phyloP scores from a whole-genome alignment of 1,139 yeast genomes.

The Pneumocystis carinii region DNA sequence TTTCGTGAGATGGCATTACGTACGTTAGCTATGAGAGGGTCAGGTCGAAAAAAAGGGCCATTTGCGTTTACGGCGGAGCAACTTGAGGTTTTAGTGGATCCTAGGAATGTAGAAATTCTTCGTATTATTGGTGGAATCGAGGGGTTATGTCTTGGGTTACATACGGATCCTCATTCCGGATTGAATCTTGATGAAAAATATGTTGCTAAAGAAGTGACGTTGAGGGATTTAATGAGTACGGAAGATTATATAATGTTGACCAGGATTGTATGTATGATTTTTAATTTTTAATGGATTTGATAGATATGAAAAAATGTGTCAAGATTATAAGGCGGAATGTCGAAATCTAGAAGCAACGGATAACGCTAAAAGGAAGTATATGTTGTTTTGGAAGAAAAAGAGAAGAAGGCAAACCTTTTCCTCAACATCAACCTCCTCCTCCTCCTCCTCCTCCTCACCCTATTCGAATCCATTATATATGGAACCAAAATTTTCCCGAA shows the following conservation, averaged over 20 bases:
- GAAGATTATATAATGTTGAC: not conserved
- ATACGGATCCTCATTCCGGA: conserved; percentile 23
- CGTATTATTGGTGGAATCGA: conserved; percentile 23
- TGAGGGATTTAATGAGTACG: conserved; percentile 5
- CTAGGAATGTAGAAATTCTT: conserved; percentile 27
- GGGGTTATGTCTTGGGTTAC: conserved; percentile 21
- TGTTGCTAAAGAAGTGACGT: conserved; percentile 12
- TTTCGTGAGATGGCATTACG: not conserved
- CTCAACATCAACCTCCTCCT: too few species aligned
- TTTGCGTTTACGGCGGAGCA: conserved; percentile 22
- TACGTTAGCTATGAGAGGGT: not conserved
- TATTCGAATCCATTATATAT: too few species aligned
- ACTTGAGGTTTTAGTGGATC: conserved; percentile 26
- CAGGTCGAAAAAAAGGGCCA: conserved; percentile 13
- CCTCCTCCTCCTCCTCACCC: too few species aligned
- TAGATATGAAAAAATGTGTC: not conserved
- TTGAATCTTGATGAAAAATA: conserved; percentile 18
- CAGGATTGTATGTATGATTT: not conserved
- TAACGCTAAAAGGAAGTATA: not conserved
- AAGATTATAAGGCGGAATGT: not conserved
- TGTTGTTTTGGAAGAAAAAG: not conserved
- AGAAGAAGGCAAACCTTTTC: too few species aligned
- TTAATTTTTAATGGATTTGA: not conserved
- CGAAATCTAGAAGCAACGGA: not conserved
- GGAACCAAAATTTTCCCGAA: too few species aligned